Evolutionary conservation across 2,329 filamentous ascomycete species (phyloP), one percentile per base, ranked within the genome.

Genomic region (Aspergillus ibericus): DNA sequence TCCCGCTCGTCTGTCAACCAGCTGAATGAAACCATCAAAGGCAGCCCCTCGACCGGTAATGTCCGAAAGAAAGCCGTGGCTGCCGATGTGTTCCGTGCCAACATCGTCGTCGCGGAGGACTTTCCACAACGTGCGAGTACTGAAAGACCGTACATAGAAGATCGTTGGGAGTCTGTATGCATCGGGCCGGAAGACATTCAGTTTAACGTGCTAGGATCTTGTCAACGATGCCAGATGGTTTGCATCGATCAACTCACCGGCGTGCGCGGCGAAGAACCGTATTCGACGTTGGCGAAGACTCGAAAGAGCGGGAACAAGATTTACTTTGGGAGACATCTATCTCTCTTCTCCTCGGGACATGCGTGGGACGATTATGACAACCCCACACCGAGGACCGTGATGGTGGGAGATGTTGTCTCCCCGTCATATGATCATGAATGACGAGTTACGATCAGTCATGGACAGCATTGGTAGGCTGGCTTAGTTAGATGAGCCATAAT

Each of bases 141-240:
- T 5, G 80, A 83, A 58, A 74, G 82, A 25, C 81, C 91, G 0
- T 98, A 95, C 72, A 82, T 83, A 0, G 93, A 98, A 76, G 95
- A 98, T 65, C 73, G 78, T 5, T 98, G 93, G 93, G 80, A 78
- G 12, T 81, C 76, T 15, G 68, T 96, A 40, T 80, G 77, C 8
- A 89, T 97, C 58, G 90, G 89, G 0, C 60, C 67, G 0, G 61
- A 64, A 1, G 58, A 70, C 16, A 40, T 73, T 25, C 65, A 55
- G 1, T 73, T 81, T 20, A 69, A 89, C 61, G 85, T 96, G 68
- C 77, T 98, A 4, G 93, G 93, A 0, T 85, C 90, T 3, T 99
- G 95, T 69, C 85, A 92, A 60, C 82, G 95, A 59, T 99, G 95
- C 67, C 92, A 96, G 73, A 98, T 99, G 93, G 89, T 99, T 9